Percentiles rank a stretch among this genome's conserved stretches.
phyloP scores from a whole-genome alignment of 2,329 filamentous ascomycete genomes.

The Dactylellina parvicollis region DNA sequence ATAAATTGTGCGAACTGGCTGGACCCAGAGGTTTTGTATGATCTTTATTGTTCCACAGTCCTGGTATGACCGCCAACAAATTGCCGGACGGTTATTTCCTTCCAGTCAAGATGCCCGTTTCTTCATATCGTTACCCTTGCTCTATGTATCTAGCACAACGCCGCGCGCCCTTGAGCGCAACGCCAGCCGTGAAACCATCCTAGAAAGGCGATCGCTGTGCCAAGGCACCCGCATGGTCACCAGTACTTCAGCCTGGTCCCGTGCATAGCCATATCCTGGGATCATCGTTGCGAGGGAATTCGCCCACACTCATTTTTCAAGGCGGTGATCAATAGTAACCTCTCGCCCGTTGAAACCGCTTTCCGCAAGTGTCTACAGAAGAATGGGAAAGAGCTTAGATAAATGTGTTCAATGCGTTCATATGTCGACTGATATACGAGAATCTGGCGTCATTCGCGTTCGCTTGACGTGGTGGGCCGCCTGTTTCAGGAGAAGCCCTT shows the following conservation, averaged over 20 bases:
- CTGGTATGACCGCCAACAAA: background rate
- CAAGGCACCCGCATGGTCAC: slow-evolving; percentile 37
- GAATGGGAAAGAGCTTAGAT: background rate
- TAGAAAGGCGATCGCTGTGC: slow-evolving; percentile 40
- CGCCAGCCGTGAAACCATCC: slow-evolving; percentile 26
- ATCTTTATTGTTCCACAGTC: background rate
- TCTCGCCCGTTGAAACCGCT: background rate
- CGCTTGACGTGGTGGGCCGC: slow-evolving; percentile 37
- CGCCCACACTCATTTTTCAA: background rate
- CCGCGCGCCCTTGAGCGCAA: background rate
- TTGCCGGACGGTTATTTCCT: background rate
- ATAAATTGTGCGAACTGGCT: background rate
- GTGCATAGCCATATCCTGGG: slow-evolving; percentile 17
- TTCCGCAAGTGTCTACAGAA: background rate
- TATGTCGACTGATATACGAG: slow-evolving; percentile 18
- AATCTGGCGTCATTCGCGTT: slow-evolving; percentile 48
- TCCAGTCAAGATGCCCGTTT: background rate
- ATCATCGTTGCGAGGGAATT: slow-evolving; percentile 9
- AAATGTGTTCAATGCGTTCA: slow-evolving; percentile 1
- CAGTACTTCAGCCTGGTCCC: slow-evolving; percentile 33
- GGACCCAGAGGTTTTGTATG: background rate
- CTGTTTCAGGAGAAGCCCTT: slow-evolving; percentile 51
- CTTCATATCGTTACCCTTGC: background rate
- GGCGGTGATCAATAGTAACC: background rate
- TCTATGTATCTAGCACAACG: too few species aligned